Base-by-base conservation (phyloP, 2,329 filamentous ascomycete genomes). In the Clarireedia hainanense region DNA sequence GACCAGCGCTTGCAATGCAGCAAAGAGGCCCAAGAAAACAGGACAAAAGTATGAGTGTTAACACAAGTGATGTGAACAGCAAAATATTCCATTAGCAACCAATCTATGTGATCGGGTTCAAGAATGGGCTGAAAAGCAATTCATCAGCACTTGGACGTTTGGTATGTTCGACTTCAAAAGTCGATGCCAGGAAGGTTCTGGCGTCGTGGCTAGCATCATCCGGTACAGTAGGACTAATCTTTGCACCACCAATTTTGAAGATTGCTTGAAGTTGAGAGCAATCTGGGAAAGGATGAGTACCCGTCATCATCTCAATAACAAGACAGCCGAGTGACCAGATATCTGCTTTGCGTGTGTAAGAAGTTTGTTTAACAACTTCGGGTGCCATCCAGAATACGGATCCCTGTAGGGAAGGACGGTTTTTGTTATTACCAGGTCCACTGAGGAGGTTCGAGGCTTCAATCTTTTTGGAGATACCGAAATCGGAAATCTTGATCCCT, bases 311-410 rank as follows among this genome's bases (percentile, higher is more conserved):
- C 76, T 99, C 94, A 24, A 99, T 92, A 14, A 99, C 90, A 51
- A 99, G 77, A 70, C 94, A 99, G 36, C 94, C 94, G 24, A 99
- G 81, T 47, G 90, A 96, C 94, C 94, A 99, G 65, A 99, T 99
- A 68, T 99, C 94, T 14, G 94, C 94, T 75, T 97, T 97, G 74
- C 92, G 90, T 5, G 92, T 97, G 74, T 99, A 96, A 5, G 91
- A 91, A 3, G 92, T 97, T 73, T 97, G 94, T 67, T 94, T 94
- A 60, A 99, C 94, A 20, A 99, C 94, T 75, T 99, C 94, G 7
- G 94, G 94, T 0, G 94, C 94, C 94, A 99, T 99, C 94, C 94
- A 99, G 75, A 96, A 99, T 52, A 99, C 94, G 26, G 91, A 96
- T 14, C 94, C 94, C 71, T 99, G 94, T 3, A 99, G 81, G 1